These are phyloP conservation scores for Simmondsia chinensis DNA, from an alignment of 148 eudicot species.

Conservation along the genomic window DNA sequence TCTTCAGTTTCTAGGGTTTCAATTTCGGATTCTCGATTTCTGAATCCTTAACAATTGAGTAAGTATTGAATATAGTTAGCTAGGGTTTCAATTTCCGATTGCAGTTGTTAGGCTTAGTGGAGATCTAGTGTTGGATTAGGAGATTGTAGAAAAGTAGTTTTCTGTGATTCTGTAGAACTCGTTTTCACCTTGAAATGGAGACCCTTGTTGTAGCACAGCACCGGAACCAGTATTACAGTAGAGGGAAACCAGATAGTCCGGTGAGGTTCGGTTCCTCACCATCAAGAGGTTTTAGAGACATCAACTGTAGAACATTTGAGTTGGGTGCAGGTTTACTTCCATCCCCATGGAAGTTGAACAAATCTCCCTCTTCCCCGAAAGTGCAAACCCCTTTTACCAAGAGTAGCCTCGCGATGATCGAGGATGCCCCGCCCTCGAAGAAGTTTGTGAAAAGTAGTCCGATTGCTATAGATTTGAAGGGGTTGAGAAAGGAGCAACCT, in stretches of 20 bases:
- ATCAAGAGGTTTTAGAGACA: slow-evolving; percentile 18
- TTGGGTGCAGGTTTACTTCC: slow-evolving; percentile 35
- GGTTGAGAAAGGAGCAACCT: slow-evolving; percentile 8
- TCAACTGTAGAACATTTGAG: slow-evolving; percentile 39
- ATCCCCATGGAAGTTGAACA: slow-evolving; percentile 20
- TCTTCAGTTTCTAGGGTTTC: too few species aligned
- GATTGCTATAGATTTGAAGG: slow-evolving; percentile 20
- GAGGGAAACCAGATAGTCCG: slow-evolving; percentile 15
- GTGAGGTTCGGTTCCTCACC: slow-evolving; percentile 27
- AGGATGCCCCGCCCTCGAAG: slow-evolving; percentile 5
- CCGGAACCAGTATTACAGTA: slow-evolving; percentile 23
- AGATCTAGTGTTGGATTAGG: not conserved
- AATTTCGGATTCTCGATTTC: not conserved
- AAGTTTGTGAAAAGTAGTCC: slow-evolving; percentile 20
- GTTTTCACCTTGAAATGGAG: slow-evolving; percentile 25
- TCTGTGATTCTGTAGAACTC: not conserved
- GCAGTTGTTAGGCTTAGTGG: not conserved
- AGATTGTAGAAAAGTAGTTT: not conserved
- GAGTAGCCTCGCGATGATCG: not conserved
- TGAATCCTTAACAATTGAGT: not conserved
- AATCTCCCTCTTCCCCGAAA: slow-evolving; percentile 18
- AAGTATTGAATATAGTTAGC: not conserved
- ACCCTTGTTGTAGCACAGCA: slow-evolving; percentile 44
- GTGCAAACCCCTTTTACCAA: slow-evolving; percentile 13
- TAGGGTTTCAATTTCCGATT: not conserved